These are phyloP conservation scores for Corymbia calophylla DNA, from an alignment of 441 rosid species.

Conservation along the genomic window DNA sequence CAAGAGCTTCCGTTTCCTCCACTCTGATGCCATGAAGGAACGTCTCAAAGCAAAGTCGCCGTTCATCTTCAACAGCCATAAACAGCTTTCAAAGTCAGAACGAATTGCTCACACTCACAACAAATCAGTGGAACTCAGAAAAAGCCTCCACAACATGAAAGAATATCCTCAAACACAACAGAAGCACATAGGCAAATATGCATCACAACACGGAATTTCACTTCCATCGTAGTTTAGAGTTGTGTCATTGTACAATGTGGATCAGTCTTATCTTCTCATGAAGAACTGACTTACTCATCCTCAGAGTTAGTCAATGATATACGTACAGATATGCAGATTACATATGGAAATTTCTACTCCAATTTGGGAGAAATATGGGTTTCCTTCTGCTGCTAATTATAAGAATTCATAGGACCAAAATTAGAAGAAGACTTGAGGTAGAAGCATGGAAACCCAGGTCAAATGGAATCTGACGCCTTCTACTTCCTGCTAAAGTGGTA, in stretches of 20 bases:
- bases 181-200: background rate
- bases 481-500: conserved; percentile 24
- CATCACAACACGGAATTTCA: background rate
- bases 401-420: background rate
- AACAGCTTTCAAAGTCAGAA: background rate
- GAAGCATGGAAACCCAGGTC: conserved; percentile 27
- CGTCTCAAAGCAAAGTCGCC: background rate
- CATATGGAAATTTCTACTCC: conserved; percentile 13
- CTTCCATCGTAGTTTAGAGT: conserved; percentile 9
- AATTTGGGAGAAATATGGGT: conserved; percentile 17
- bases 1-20: background rate
- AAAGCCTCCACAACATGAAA: background rate
- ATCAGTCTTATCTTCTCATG: conserved; percentile 21
- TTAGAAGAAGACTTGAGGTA: conserved; percentile 2
- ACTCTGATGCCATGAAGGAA: background rate
- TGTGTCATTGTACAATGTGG: conserved; percentile 24
- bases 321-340: conserved; percentile 4
- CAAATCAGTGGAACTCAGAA: background rate
- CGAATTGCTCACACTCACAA: background rate
- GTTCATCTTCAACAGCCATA: background rate
- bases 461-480: conserved; percentile 23
- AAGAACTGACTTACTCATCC: conserved; percentile 21
- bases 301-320: conserved; percentile 18
- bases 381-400: conserved; percentile 4
- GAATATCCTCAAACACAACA: background rate